These are phyloP conservation scores for Exsudoporus floridanus DNA, from an alignment of 1,284 basidiomycete genomes.

Conservation along the genomic window DNA sequence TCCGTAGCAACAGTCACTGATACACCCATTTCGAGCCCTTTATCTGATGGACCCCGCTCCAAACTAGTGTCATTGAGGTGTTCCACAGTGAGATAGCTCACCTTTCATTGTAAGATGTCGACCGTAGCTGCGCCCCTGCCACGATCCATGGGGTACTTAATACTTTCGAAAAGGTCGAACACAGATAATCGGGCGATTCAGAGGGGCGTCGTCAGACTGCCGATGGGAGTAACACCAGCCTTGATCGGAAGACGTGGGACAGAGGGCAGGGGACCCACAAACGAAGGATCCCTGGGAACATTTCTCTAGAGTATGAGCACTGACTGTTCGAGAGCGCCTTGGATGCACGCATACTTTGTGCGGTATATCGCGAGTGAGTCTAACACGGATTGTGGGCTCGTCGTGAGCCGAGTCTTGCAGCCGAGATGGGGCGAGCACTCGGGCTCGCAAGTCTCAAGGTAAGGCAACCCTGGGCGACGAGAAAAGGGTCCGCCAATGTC, in stretches of 20 bases:
- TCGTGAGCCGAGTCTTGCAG: too few species aligned
- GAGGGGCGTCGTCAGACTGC: slow-evolving; percentile 60
- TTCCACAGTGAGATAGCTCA: slow-evolving; percentile 48
- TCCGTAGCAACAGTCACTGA: slow-evolving; percentile 40
- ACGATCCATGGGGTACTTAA: slow-evolving; percentile 73
- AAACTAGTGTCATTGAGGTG: slow-evolving; percentile 39
- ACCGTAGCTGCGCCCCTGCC: slow-evolving; percentile 73
- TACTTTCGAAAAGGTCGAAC: slow-evolving; percentile 74
- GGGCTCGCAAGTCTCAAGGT: too few species aligned
- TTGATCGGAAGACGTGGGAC: slow-evolving; percentile 47
- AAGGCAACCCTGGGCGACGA: too few species aligned
- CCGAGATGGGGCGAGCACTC: too few species aligned
- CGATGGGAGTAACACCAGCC: slow-evolving; percentile 74
- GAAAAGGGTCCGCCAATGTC: too few species aligned
- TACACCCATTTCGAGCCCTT: slow-evolving; percentile 32
- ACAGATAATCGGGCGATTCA: slow-evolving; percentile 70
- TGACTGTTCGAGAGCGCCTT: too few species aligned
- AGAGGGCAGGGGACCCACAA: slow-evolving; percentile 44
- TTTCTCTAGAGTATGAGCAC: too few species aligned
- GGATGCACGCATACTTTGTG: too few species aligned
- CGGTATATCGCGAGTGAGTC: too few species aligned
- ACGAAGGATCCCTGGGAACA: slow-evolving; percentile 49
- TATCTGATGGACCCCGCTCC: slow-evolving; percentile 11
- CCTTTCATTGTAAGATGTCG: slow-evolving; percentile 62
- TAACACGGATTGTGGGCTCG: too few species aligned